Percentiles rank a stretch among this genome's conserved stretches.
phyloP scores from a whole-genome alignment of 2,329 filamentous ascomycete genomes.

The Penicillium sp. region DNA sequence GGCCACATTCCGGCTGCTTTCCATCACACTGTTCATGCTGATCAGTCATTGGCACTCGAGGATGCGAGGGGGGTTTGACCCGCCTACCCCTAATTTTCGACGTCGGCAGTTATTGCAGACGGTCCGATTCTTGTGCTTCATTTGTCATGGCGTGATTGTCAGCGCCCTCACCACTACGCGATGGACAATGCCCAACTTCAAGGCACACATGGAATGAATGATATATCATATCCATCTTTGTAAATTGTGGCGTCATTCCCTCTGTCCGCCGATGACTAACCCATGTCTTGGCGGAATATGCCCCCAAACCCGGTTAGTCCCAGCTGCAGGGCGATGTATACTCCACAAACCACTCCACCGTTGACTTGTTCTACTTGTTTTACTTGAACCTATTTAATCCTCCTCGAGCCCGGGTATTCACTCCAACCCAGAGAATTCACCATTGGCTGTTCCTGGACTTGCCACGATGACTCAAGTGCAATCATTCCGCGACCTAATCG shows the following conservation, averaged over 20 bases:
- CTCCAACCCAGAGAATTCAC: not conserved
- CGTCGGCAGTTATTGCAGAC: not conserved
- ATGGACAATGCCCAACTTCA: too few species aligned
- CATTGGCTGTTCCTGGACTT: not conserved
- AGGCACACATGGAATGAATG: too few species aligned
- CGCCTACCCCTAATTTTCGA: not conserved
- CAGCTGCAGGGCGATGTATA: not conserved
- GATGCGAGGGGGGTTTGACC: not conserved
- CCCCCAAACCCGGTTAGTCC: not conserved
- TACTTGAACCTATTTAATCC: not conserved
- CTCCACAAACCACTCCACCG: too few species aligned
- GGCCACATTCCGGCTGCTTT: slow-evolving; percentile 30
- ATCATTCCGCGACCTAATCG: slow-evolving; percentile 60
- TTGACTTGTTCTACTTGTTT: too few species aligned
- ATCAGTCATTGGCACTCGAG: not conserved
- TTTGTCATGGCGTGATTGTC: not conserved
- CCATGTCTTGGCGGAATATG: slow-evolving; percentile 1
- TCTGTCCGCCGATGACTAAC: not conserved
- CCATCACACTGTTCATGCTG: slow-evolving; percentile 28
- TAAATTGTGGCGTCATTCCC: not conserved
- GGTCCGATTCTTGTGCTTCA: not conserved
- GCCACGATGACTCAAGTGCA: not conserved
- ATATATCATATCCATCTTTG: too few species aligned
- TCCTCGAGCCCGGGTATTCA: not conserved
- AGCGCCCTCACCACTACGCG: too few species aligned